A percentile compares a stretch with the other conserved stretches of the same genome.
phyloP scores from a whole-genome alignment of 495 filamentous ascomycete species.

The Daldinia childiae region DNA sequence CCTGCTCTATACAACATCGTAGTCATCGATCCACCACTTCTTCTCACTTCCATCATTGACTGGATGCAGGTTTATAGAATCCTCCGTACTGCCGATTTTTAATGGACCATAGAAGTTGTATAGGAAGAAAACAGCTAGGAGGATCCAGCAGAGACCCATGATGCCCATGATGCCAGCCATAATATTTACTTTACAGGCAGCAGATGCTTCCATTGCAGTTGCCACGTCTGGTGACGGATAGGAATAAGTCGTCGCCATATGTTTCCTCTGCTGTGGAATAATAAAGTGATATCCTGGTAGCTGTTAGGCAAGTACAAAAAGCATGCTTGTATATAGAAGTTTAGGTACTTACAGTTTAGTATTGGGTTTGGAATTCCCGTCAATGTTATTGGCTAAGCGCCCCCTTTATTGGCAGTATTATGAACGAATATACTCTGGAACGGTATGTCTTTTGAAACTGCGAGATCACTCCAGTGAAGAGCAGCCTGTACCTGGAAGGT shows the following conservation, averaged over 20 bases:
- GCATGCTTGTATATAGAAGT: not conserved
- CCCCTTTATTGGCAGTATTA: conserved; percentile 21
- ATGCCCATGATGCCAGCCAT: conserved; percentile 15
- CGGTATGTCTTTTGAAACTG: conserved; percentile 11
- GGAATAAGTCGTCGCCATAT: conserved; percentile 14
- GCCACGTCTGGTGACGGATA: conserved; percentile 8
- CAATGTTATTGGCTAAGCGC: conserved; percentile 18
- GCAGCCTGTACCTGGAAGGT: conserved; percentile 6
- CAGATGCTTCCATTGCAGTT: conserved; percentile 16
- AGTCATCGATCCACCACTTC: conserved; percentile 32
- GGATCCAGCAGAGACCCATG: conserved; percentile 22
- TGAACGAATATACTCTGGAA: conserved; percentile 5
- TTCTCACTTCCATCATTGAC: conserved; percentile 1
- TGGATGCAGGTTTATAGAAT: not conserved
- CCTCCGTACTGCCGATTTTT: conserved; percentile 2
- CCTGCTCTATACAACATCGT: conserved; percentile 7
- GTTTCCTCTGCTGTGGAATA: not conserved
- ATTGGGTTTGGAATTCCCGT: not conserved
- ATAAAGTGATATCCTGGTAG: not conserved
- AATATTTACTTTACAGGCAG: conserved; percentile 10
- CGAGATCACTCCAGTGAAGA: conserved; percentile 14
- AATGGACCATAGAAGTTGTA: conserved; percentile 21
- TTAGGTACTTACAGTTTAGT: not conserved
- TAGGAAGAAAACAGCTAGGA: conserved; percentile 25
- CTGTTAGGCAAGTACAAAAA: not conserved